Base-by-base conservation (phyloP, 1,284 basidiomycete genomes). In the Austroboletus novae-zelandiae region DNA sequence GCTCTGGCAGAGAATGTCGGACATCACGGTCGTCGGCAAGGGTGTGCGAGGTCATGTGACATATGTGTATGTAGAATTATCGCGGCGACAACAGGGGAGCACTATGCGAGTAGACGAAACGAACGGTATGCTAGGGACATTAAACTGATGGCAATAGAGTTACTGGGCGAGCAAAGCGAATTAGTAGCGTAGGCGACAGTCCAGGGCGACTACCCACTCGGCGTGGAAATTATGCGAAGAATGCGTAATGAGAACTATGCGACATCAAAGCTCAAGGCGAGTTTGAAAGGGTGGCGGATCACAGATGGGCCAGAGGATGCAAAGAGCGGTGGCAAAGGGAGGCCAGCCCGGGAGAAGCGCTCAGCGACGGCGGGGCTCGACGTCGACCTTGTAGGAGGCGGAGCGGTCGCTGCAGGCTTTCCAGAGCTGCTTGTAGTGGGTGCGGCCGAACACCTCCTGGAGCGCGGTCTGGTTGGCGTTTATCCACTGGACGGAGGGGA, bases 401-500 rank as follows among this genome's bases (percentile, higher is more conserved):
- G 79, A 76, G 47, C 78, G 81, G 68, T 89, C 85, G 57, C 74
- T 80, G 60, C 83, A 86, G 29, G 89, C 86, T 61, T 77, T 79
- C 61, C 83, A 83, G 45, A 91, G 72, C 53, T 84, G 79, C 59
- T 77, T 81, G 71, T 79, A 89, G 64, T 88, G 87, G 39, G 80
- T 58, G 43, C 72, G 66, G n/a, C 86, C 87, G 60, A 91, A 87
- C 51, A 90, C 79, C 50, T 88, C 83, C 46, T 78, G 72, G 39
- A 91, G 78, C 42, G 76, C 72, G 7, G 72, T 65, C 66, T 89
- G 81, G 64, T 91, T 81, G 30, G 78, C 77, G 51, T 77, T 80
- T 53, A 91, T 75, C 88, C 88, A 91, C 35, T 85, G 76, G 23
- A 77, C 75, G 6, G 86, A 80, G 18, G 89, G 88, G n/a, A 91